These are phyloP conservation scores for Lasiosphaeris hirsuta DNA, from an alignment of 495 filamentous ascomycete species.

Conservation along the genomic window DNA sequence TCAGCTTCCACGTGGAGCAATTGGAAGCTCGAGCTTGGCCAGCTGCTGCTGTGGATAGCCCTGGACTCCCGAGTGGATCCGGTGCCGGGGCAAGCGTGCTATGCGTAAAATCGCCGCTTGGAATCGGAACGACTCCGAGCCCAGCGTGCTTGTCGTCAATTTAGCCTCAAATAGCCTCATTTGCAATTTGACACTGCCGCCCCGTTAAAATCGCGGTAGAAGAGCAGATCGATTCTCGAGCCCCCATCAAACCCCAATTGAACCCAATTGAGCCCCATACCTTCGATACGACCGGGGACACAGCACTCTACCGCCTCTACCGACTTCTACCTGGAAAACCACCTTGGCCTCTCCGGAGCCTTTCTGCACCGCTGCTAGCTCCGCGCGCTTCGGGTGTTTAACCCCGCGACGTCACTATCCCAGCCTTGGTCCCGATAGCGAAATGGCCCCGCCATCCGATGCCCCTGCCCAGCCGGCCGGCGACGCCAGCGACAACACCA, in stretches of 20 bases:
- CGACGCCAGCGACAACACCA: conserved; percentile 37
- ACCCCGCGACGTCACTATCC: background rate
- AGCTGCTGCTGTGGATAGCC: no score
- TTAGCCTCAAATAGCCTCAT: conserved; percentile 36
- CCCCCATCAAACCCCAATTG: background rate
- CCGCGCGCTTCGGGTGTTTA: no score
- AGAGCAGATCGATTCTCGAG: conserved; percentile 3
- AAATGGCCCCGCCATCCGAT: conserved; percentile 18
- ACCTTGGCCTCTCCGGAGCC: no score
- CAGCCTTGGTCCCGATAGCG: conserved; percentile 2
- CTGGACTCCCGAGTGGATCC: no score
- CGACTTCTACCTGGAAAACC: no score
- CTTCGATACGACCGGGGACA: no score
- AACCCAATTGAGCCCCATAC: background rate
- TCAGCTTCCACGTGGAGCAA: no score
- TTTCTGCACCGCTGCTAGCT: no score
- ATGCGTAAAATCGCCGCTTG: background rate
- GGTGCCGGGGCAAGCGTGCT: no score
- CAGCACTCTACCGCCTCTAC: no score
- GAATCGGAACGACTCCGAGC: conserved; percentile 14
- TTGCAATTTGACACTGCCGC: conserved; percentile 25
- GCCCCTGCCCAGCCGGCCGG: background rate
- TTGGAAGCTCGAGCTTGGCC: no score
- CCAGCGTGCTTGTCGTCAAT: conserved; percentile 19
- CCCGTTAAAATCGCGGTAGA: conserved; percentile 13